These are phyloP conservation scores for Eucalyptus urophylla DNA, from an alignment of 345 rosid genomes.

Conservation along the genomic window DNA sequence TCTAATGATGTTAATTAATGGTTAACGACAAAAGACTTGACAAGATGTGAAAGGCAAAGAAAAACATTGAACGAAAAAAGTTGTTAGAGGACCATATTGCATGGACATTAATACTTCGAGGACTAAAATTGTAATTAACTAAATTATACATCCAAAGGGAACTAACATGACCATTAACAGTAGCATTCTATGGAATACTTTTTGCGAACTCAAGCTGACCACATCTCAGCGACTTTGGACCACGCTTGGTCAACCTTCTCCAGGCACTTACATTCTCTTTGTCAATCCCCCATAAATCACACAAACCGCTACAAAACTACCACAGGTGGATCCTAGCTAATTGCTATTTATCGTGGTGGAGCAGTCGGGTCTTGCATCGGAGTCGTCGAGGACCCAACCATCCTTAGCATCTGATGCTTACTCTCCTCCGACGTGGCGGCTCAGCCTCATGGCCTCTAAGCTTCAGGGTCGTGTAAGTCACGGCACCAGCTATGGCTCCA, in stretches of 20 bases:
- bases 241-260: neutral
- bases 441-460: constrained; percentile 35
- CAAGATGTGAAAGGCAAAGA: neutral
- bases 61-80: neutral
- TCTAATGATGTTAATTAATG: too few relatives aligned
- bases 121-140: too few relatives aligned
- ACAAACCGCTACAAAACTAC: neutral
- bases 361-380: neutral
- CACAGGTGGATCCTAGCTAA: neutral
- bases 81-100: neutral
- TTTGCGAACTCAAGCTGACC: neutral
- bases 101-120: neutral
- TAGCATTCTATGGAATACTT: neutral
- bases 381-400: neutral
- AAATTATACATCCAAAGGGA: neutral
- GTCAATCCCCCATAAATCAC: neutral
- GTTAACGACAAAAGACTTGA: neutral
- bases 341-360: neutral
- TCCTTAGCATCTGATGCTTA: neutral
- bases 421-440: constrained; percentile 47
- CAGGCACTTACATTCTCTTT: too few relatives aligned
- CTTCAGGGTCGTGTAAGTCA: constrained; percentile 50
- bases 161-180: neutral
- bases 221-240: neutral
- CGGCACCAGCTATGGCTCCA: constrained; percentile 69